Evolutionary conservation across 306 rosid species (phyloP).

Genomic region (Prunus mongolica): DNA sequence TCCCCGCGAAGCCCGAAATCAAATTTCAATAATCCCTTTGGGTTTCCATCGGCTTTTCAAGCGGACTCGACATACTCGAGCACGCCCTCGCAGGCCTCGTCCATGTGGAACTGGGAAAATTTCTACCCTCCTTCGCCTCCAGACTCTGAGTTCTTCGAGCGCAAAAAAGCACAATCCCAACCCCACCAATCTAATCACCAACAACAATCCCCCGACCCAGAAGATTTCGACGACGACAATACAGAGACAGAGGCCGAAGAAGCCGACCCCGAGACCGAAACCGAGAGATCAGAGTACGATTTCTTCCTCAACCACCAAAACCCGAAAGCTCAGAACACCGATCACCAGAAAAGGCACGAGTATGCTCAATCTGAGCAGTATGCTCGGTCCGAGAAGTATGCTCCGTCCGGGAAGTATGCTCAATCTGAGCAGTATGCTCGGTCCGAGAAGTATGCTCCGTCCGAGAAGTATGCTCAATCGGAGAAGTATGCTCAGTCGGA

Average conservation of each 20-base stretch:
- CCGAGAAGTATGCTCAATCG: neutral
- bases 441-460: neutral
- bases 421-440: neutral
- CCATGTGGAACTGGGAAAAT: slow-evolving; percentile 97
- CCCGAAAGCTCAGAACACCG: neutral
- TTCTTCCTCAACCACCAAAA: neutral
- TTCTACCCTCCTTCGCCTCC: slow-evolving; percentile 97
- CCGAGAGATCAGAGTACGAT: slow-evolving; percentile 33
- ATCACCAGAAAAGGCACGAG: neutral
- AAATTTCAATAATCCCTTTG: slow-evolving; percentile 30
- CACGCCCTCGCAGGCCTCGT: slow-evolving; percentile 92
- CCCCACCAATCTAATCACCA: neutral
- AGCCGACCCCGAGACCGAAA: slow-evolving; percentile 25
- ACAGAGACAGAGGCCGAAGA: neutral
- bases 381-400: neutral
- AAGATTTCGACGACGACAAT: slow-evolving; percentile 24
- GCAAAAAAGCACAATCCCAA: slow-evolving; percentile 16
- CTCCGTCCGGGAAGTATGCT: neutral
- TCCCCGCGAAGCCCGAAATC: slow-evolving; percentile 58
- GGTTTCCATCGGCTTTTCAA: slow-evolving; percentile 62
- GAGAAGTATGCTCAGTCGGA: neutral
- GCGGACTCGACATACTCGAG: slow-evolving; percentile 69
- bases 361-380: neutral
- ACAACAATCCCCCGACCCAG: slow-evolving; percentile 7
- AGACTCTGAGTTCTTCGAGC: slow-evolving; percentile 67